A percentile compares a stretch with the other conserved stretches of the same genome.
Conservation (phyloP, 805 yeast genomes). For the Candida caryicola region DNA sequence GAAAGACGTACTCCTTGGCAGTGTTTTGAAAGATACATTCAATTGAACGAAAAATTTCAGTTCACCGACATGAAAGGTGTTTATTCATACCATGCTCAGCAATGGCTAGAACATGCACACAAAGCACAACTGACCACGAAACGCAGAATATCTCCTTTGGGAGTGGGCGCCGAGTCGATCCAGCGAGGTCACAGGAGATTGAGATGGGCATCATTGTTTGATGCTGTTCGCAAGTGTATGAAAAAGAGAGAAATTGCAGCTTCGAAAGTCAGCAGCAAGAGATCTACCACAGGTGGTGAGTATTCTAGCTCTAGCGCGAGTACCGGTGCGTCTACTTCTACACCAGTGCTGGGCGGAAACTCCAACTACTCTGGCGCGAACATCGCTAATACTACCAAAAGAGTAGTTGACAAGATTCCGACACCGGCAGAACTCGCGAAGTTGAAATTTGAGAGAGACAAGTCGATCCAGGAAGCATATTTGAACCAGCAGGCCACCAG, state of each 20-base stretch:
- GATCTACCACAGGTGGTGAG: slow-evolving; percentile 2
- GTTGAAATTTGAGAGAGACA: slow-evolving; percentile 82
- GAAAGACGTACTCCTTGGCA: slow-evolving; percentile 99
- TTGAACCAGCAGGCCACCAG: slow-evolving; percentile 45
- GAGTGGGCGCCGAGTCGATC: slow-evolving; percentile 89
- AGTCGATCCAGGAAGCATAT: slow-evolving; percentile 75
- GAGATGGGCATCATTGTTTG: slow-evolving; percentile 97
- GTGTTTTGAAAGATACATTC: slow-evolving; percentile 94
- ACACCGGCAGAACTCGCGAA: slow-evolving; percentile 83
- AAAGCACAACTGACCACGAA: slow-evolving; percentile 85
- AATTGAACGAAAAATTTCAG: slow-evolving; percentile 84
- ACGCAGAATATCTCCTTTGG: slow-evolving; percentile 85
- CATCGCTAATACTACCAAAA: slow-evolving; percentile 15
- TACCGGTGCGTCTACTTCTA: slow-evolving; percentile 1
- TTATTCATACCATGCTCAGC: slow-evolving; percentile 77
- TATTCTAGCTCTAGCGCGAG: slow-evolving; percentile 3
- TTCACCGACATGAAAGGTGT: slow-evolving; percentile 85
- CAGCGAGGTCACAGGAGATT: slow-evolving; percentile 89
- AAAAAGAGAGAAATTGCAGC: slow-evolving; percentile 75
- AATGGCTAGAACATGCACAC: slow-evolving; percentile 90
- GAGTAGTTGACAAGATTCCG: slow-evolving; percentile 46
- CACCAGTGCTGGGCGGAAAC: not conserved
- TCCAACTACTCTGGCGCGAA: not conserved
- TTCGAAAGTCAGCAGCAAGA: slow-evolving; percentile 24
- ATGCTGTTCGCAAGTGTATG: slow-evolving; percentile 87